A percentile compares a stretch with the other conserved stretches of the same genome.
These are phyloP conservation scores for Myxozyma melibiosi DNA, from an alignment of 805 yeast genomes.

Conservation along the genomic window DNA sequence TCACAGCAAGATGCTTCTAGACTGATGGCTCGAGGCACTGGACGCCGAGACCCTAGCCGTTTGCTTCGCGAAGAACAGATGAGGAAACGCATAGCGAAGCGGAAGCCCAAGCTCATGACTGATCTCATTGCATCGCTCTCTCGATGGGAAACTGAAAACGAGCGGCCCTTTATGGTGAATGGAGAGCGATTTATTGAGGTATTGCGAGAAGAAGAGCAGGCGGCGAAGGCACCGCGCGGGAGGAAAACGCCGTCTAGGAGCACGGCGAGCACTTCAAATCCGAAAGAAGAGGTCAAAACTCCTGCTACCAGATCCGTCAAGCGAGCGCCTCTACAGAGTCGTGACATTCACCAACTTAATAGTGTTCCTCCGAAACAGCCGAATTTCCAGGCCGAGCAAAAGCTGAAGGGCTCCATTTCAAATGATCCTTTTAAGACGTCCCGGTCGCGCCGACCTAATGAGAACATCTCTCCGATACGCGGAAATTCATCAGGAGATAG, in stretches of 20 bases:
- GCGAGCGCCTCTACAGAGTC: constrained; percentile 18
- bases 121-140: constrained; percentile 53
- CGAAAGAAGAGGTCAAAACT: constrained; percentile 5
- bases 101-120: constrained; percentile 64
- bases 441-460: neutral
- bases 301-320: constrained; percentile 9
- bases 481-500: constrained; percentile 3
- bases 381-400: constrained; percentile 14
- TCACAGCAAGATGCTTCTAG: constrained; percentile 81
- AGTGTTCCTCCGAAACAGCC: constrained; percentile 25
- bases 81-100: constrained; percentile 66
- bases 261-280: neutral
- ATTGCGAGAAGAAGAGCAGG: constrained; percentile 38
- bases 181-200: constrained; percentile 54
- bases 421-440: neutral
- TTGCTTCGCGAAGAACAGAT: constrained; percentile 77
- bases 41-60: constrained; percentile 58
- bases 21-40: constrained; percentile 56
- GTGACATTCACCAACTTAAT: constrained; percentile 2
- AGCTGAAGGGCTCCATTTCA: neutral
- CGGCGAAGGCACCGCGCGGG: constrained; percentile 9
- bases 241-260: constrained; percentile 25
- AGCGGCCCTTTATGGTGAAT: constrained; percentile 44
- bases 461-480: constrained; percentile 9
- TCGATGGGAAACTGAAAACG: constrained; percentile 49